Percentiles rank a stretch among this genome's conserved stretches.
Conservation (phyloP, 2,329 filamentous ascomycete species). For the Daldinia sp. region DNA sequence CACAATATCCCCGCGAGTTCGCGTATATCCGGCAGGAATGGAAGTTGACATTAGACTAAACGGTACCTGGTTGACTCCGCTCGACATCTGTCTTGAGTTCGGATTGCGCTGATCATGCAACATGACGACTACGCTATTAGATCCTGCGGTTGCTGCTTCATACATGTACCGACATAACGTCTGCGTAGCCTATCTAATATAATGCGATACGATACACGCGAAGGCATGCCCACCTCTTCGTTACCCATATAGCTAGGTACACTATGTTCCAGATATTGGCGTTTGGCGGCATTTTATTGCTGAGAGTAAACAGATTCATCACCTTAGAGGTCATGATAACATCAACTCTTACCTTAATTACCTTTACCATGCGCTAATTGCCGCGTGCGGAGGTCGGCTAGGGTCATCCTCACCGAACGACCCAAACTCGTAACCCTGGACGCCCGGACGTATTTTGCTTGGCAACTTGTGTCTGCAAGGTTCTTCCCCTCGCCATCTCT, state of each 20-base stretch:
- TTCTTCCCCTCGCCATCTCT: constrained; percentile 25
- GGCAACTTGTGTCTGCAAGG: constrained; percentile 11
- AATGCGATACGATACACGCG: too few species aligned
- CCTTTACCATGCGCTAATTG: too few species aligned
- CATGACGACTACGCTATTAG: background rate
- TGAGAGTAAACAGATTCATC: too few species aligned
- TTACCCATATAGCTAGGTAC: too few species aligned
- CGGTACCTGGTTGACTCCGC: constrained; percentile 5
- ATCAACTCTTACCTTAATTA: too few species aligned
- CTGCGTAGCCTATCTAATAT: too few species aligned
- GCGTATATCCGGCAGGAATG: background rate
- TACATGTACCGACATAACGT: too few species aligned
- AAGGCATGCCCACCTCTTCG: background rate
- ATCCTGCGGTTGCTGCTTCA: background rate
- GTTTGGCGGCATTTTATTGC: background rate
- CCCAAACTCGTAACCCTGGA: background rate
- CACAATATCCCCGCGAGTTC: background rate
- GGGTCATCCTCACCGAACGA: background rate
- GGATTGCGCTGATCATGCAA: constrained; percentile 29
- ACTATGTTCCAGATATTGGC: background rate
- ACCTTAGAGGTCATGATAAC: too few species aligned
- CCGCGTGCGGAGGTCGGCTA: too few species aligned
- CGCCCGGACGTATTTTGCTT: constrained; percentile 1
- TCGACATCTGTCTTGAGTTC: constrained; percentile 6
- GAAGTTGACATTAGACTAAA: background rate